Conservation (phyloP, 768 basidiomycete species). For the Leucosporidium yakuticum region DNA sequence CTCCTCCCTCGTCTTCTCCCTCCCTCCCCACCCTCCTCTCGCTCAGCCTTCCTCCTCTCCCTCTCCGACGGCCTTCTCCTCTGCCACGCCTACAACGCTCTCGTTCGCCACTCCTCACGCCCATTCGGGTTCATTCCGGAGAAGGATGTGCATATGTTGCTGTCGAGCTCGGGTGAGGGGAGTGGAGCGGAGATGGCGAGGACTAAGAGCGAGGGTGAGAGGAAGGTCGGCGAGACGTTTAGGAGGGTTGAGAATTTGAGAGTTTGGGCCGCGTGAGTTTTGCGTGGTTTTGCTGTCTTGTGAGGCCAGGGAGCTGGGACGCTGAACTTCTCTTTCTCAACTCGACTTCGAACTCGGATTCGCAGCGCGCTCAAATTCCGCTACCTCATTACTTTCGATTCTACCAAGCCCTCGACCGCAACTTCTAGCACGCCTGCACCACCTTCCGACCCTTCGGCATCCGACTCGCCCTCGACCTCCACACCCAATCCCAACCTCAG, state of each 20-base stretch:
- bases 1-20: constrained; percentile 47
- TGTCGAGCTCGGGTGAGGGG: constrained; percentile 2
- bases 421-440: constrained; percentile 38
- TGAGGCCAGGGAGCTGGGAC: background rate
- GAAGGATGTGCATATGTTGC: constrained; percentile 64
- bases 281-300: background rate
- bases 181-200: constrained; percentile 45
- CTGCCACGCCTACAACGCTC: constrained; percentile 72
- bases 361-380: constrained; percentile 69
- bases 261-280: constrained; percentile 72
- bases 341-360: background rate
- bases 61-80: constrained; percentile 59
- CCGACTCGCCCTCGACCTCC: constrained; percentile 20
- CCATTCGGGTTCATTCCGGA: constrained; percentile 82
- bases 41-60: constrained; percentile 37
- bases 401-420: constrained; percentile 49
- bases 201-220: constrained; percentile 43
- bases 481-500: constrained; percentile 42
- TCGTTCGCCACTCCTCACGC: constrained; percentile 64
- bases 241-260: constrained; percentile 77
- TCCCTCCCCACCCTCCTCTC: constrained; percentile 7
- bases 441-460: constrained; percentile 32
- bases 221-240: constrained; percentile 68
- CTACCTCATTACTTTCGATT: constrained; percentile 65
- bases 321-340: background rate